A percentile compares a stretch with the other conserved stretches of the same genome.
These are phyloP conservation scores for Fonsecaea pedrosoi DNA, from an alignment of 2,329 filamentous ascomycete genomes.

Conservation along the genomic window DNA sequence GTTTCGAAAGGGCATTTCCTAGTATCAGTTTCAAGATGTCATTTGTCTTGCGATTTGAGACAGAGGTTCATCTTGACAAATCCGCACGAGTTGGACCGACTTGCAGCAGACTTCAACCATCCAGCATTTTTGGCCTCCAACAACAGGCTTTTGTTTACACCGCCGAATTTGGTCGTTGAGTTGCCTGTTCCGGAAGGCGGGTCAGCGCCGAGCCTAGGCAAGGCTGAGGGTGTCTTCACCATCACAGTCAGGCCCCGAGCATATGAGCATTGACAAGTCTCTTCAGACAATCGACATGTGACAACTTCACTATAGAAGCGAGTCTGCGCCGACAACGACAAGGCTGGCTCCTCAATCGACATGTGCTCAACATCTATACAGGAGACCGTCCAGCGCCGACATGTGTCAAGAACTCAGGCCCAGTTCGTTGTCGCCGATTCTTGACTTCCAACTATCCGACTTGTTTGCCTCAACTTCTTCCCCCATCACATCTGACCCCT, in stretches of 20 bases:
- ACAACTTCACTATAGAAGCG: not conserved
- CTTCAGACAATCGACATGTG: not conserved
- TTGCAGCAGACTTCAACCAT: not conserved
- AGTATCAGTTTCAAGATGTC: not conserved
- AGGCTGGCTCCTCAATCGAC: conserved; percentile 9
- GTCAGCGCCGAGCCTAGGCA: conserved; percentile 16
- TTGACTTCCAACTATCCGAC: not conserved
- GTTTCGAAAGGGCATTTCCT: not conserved
- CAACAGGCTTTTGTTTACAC: not conserved
- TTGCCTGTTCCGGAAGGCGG: conserved; percentile 17
- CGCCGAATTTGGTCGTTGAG: conserved; percentile 14
- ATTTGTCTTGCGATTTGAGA: not conserved
- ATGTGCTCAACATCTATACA: not conserved
- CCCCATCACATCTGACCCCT: not conserved
- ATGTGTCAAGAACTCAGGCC: not conserved
- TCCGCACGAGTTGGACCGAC: not conserved
- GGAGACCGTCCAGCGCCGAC: not conserved
- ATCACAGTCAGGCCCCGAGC: not conserved
- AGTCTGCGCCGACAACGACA: not conserved
- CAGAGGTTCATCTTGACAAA: not conserved
- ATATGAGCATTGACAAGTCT: not conserved
- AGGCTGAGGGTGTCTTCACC: conserved; percentile 10
- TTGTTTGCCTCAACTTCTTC: not conserved
- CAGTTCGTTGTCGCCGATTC: not conserved
- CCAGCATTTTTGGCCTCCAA: not conserved